A percentile compares a stretch with the other conserved stretches of the same genome.
Conservation (phyloP, 2,329 filamentous ascomycete species). For the Arthroderma sp. region DNA sequence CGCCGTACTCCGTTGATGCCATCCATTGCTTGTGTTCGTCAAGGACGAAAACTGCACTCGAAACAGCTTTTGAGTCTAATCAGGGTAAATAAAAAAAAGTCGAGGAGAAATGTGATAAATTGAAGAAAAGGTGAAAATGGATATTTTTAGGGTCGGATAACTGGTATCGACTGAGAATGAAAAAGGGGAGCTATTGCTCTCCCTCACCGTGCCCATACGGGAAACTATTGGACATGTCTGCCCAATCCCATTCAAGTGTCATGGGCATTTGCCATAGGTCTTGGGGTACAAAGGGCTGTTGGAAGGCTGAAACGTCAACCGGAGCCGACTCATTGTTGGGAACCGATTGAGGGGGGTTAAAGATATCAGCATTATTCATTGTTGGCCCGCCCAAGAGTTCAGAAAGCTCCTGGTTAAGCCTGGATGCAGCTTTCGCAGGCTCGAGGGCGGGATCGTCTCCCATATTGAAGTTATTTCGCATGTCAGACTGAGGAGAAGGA, state of each 20-base stretch:
- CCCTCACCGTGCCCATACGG: background rate
- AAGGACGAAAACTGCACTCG: no score
- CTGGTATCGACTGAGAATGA: no score
- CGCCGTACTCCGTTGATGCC: no score
- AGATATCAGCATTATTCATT: slow-evolving; percentile 4
- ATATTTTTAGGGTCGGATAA: no score
- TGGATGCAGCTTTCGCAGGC: slow-evolving; percentile 3
- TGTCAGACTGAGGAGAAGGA: slow-evolving; percentile 3
- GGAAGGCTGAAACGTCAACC: slow-evolving; percentile 41
- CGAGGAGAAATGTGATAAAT: no score
- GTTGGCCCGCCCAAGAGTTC: slow-evolving; percentile 23
- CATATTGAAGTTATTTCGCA: slow-evolving; percentile 3
- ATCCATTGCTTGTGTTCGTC: no score
- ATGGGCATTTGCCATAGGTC: slow-evolving; percentile 94
- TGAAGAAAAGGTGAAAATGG: no score
- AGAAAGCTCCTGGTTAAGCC: slow-evolving; percentile 9
- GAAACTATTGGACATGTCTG: slow-evolving; percentile 22
- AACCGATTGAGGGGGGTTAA: slow-evolving; percentile 12
- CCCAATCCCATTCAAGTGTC: slow-evolving; percentile 86
- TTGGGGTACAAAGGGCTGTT: slow-evolving; percentile 79
- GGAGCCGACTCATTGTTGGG: slow-evolving; percentile 18
- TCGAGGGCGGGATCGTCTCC: background rate
- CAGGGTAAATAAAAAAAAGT: no score
- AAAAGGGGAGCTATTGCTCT: no score
- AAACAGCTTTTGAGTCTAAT: no score